These are phyloP conservation scores for Lactarius deliciosus DNA, from an alignment of 768 basidiomycete genomes.

Conservation along the genomic window DNA sequence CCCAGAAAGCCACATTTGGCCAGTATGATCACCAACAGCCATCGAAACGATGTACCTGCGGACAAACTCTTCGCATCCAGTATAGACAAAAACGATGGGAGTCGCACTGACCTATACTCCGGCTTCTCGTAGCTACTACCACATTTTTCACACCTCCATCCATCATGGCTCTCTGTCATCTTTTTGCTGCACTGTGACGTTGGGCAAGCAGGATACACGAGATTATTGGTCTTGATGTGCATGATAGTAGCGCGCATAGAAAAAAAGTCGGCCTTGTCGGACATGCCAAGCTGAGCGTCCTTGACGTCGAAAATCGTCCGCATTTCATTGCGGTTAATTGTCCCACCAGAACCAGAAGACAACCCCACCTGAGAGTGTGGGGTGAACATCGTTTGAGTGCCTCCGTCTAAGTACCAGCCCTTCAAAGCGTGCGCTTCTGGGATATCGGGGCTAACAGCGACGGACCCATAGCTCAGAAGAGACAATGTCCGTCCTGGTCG, in stretches of 20 bases:
- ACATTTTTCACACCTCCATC: slow-evolving; percentile 96
- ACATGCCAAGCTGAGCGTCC: slow-evolving; percentile 67
- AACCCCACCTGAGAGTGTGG: slow-evolving; percentile 57
- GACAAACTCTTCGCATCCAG: slow-evolving; percentile 16
- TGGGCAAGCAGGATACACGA: slow-evolving; percentile 89
- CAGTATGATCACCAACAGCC: slow-evolving; percentile 85
- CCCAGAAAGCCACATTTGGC: slow-evolving; percentile 88
- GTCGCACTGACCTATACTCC: slow-evolving; percentile 66
- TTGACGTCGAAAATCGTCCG: slow-evolving; percentile 77
- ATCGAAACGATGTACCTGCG: slow-evolving; percentile 76
- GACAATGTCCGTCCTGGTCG: slow-evolving; percentile 75
- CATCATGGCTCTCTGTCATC: slow-evolving; percentile 59
- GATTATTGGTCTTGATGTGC: slow-evolving; percentile 79
- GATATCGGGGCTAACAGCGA: slow-evolving; percentile 90
- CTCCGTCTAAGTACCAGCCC: slow-evolving; percentile 88
- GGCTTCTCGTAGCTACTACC: slow-evolving; percentile 66
- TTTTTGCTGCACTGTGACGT: slow-evolving; percentile 79
- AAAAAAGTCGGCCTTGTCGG: slow-evolving; percentile 83
- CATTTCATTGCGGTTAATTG: slow-evolving; percentile 71
- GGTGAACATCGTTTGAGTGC: slow-evolving; percentile 63
- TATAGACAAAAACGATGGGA: background rate
- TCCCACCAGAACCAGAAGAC: slow-evolving; percentile 38
- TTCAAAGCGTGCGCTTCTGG: slow-evolving; percentile 78
- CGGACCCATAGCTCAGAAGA: slow-evolving; percentile 74
- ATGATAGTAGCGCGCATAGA: slow-evolving; percentile 78